Evolutionary conservation across 768 basidiomycete species (phyloP).

Genomic region (Erythrobasidium yunnanense): DNA sequence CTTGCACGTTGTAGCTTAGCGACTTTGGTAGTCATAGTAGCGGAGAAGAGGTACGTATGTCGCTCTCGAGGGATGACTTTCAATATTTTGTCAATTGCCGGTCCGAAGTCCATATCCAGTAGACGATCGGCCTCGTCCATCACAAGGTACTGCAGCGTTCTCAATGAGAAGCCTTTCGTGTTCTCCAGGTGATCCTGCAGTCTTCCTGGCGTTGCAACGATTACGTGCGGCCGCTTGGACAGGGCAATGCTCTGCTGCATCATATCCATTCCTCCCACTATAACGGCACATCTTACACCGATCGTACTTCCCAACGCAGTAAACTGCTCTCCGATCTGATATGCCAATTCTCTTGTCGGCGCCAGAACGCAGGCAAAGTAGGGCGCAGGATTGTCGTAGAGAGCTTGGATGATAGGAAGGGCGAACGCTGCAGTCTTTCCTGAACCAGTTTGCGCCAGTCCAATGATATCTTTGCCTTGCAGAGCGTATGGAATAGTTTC

Average conservation of each 20-base stretch:
- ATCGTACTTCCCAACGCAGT: constrained; percentile 81
- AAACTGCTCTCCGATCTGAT: constrained; percentile 95
- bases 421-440: constrained; percentile 98
- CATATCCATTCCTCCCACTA: constrained; percentile 92
- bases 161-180: constrained; percentile 88
- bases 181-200: constrained; percentile 88
- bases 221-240: constrained; percentile 83
- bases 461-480: constrained; percentile 87
- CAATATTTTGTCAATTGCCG: constrained; percentile 88
- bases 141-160: constrained; percentile 76
- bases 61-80: constrained; percentile 89
- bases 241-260: constrained; percentile 81
- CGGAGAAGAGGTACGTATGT: constrained; percentile 90
- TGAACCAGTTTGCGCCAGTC: constrained; percentile 92
- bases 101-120: constrained; percentile 91
- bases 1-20: constrained; percentile 90
- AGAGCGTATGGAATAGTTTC: constrained; percentile 77
- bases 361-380: constrained; percentile 87
- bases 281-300: constrained; percentile 77
- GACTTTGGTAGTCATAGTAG: constrained; percentile 98
- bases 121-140: constrained; percentile 93
- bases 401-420: constrained; percentile 83
- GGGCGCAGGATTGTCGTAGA: constrained; percentile 83
- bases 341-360: constrained; percentile 95
- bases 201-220: constrained; percentile 90